Conservation (phyloP, 208 protist species). For the Leishmania major region DNA sequence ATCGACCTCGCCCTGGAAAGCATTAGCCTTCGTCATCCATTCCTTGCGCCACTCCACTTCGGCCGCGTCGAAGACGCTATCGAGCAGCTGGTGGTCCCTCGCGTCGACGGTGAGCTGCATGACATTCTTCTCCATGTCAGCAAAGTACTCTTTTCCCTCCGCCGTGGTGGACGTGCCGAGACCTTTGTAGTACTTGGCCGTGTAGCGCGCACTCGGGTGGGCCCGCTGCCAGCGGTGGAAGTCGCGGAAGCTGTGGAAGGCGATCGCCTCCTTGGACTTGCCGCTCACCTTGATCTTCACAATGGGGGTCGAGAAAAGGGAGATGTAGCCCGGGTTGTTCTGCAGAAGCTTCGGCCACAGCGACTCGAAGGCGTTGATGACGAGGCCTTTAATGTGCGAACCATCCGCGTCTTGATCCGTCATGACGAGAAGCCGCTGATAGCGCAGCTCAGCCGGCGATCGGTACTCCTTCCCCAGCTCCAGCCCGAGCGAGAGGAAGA, state of each 20-base stretch:
- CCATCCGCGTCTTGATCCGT: constrained; percentile 99
- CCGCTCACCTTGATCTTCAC: constrained; percentile 96
- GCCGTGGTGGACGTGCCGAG: constrained; percentile 96
- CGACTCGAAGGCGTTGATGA: constrained; percentile 99
- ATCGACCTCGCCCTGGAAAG: constrained; percentile 84
- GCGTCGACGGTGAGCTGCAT: constrained; percentile 89
- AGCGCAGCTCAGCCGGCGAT: constrained; percentile 92
- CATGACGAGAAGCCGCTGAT: constrained; percentile 99
- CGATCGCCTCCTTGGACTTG: constrained; percentile 56
- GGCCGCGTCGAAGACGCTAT: constrained; percentile 98
- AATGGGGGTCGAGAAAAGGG: constrained; percentile 99
- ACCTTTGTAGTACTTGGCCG: constrained; percentile 99
- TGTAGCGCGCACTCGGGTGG: constrained; percentile 66
- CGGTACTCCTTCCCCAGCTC: constrained; percentile 83
- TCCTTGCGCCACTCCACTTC: constrained; percentile 98
- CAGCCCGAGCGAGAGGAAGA: constrained; percentile 86
- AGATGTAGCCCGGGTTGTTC: constrained; percentile 85
- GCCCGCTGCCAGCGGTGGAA: constrained; percentile 95
- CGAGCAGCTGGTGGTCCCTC: constrained; percentile 94
- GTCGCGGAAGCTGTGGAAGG: constrained; percentile 99
- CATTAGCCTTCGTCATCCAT: constrained; percentile 97
- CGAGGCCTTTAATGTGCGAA: constrained; percentile 99
- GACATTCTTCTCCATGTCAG: constrained; percentile 95
- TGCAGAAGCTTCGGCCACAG: constrained; percentile 98
- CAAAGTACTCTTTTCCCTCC: constrained; percentile 99